phyloP scores from a whole-genome alignment of 2,329 filamentous ascomycete genomes.

The Phyllosticta citriasiana region DNA sequence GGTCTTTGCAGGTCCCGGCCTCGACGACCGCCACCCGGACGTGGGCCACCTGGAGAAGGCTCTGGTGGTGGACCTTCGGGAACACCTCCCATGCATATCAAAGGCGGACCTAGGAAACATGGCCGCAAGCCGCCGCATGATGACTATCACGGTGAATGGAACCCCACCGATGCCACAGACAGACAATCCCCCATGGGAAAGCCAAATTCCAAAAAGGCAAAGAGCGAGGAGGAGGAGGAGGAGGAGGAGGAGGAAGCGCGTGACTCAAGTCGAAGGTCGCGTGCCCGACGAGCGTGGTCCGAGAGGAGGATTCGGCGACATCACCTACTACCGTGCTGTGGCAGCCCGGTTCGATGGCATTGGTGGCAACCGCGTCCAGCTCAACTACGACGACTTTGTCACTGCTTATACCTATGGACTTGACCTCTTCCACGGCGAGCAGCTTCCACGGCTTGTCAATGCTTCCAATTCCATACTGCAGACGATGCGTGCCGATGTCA shows the following conservation, averaged over 20 bases:
- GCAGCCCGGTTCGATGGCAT: slow-evolving; percentile 36
- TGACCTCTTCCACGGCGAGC: slow-evolving; percentile 30
- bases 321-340: slow-evolving; percentile 31
- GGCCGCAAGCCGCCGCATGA: neutral
- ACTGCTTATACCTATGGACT: slow-evolving; percentile 36
- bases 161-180: neutral
- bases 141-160: neutral
- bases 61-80: neutral
- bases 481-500: slow-evolving; percentile 35
- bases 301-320: slow-evolving; percentile 10
- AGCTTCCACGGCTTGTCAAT: slow-evolving; percentile 32
- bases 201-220: neutral
- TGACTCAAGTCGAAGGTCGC: slow-evolving; percentile 15
- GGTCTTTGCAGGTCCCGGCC: slow-evolving; percentile 43
- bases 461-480: slow-evolving; percentile 23
- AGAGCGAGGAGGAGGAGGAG: slow-evolving; percentile 9
- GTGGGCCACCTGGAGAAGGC: neutral
- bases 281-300: slow-evolving; percentile 13
- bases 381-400: slow-evolving; percentile 42
- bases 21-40: slow-evolving; percentile 7
- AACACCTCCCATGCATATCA: neutral
- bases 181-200: slow-evolving; percentile 2
- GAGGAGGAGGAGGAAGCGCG: slow-evolving; percentile 15
- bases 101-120: neutral
- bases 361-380: slow-evolving; percentile 30